Evolutionary conservation across 202 grass and related monocot genomes (phyloP).

Genomic region (Zizania palustris): DNA sequence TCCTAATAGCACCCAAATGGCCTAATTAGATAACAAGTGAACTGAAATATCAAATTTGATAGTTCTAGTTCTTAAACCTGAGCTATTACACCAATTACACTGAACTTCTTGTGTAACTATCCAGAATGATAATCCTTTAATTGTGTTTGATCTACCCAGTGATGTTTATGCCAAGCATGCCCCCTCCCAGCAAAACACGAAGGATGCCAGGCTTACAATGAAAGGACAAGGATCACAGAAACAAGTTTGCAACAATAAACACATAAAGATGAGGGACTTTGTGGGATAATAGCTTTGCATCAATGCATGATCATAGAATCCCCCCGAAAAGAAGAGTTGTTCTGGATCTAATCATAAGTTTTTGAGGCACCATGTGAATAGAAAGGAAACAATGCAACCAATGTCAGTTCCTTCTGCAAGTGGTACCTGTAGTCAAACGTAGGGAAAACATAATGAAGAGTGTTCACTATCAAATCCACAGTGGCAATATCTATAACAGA

Average conservation of each 20-base stretch:
- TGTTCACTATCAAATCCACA: slow-evolving; percentile 85
- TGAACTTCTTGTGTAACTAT: slow-evolving; percentile 22
- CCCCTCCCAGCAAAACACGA: background rate
- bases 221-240: background rate
- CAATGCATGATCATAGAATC: background rate
- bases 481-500: slow-evolving; percentile 87
- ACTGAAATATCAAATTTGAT: background rate
- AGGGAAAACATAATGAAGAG: slow-evolving; percentile 77
- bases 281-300: background rate
- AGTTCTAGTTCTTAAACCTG: background rate
- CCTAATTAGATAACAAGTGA: background rate
- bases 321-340: background rate
- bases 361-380: slow-evolving; percentile 21
- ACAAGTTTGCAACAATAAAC: background rate
- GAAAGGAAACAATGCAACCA: slow-evolving; percentile 23
- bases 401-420: slow-evolving; percentile 2
- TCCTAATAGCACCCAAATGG: background rate
- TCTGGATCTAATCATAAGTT: slow-evolving; percentile 17
- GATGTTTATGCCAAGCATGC: background rate
- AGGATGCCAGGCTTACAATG: background rate
- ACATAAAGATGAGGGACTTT: background rate
- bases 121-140: slow-evolving; percentile 21
- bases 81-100: slow-evolving; percentile 12
- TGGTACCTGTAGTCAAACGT: slow-evolving; percentile 92
- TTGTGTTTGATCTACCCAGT: background rate